phyloP scores from a whole-genome alignment of 805 yeast genomes.

The Dipodascopsis uninucleata region DNA sequence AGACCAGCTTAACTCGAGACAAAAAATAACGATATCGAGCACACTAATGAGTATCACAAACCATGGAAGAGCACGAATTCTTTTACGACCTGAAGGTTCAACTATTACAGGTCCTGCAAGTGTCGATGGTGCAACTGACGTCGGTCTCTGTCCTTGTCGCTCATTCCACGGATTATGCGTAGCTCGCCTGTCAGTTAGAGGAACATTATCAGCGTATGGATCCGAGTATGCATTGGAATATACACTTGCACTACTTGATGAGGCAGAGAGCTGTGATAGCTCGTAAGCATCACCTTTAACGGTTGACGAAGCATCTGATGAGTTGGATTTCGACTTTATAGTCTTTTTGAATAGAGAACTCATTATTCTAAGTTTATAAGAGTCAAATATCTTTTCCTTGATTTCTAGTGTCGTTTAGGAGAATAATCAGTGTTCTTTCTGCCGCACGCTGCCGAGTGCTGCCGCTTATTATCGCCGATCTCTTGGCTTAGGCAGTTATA shows the following conservation, averaged over 20 bases:
- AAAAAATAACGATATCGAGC: slow-evolving; percentile 51
- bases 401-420: no score
- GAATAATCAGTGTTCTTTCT: no score
- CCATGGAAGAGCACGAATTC: slow-evolving; percentile 30
- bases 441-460: no score
- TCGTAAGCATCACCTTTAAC: slow-evolving; percentile 15
- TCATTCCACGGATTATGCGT: slow-evolving; percentile 6
- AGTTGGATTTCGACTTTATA: no score
- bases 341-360: no score
- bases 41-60: slow-evolving; percentile 32
- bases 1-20: slow-evolving; percentile 59
- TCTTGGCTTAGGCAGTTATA: no score
- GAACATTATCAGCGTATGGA: slow-evolving; percentile 23
- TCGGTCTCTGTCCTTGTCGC: no score
- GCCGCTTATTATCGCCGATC: no score
- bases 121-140: not conserved
- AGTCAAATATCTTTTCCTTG: no score
- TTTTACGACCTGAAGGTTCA: not conserved
- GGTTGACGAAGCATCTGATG: no score
- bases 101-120: not conserved
- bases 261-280: slow-evolving; percentile 10
- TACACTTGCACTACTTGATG: slow-evolving; percentile 7
- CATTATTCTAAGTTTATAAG: no score
- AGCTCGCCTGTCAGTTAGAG: slow-evolving; percentile 9
- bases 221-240: slow-evolving; percentile 13